These are phyloP conservation scores for Suhomyces pyralidae DNA, from an alignment of 805 yeast species.

Conservation along the genomic window DNA sequence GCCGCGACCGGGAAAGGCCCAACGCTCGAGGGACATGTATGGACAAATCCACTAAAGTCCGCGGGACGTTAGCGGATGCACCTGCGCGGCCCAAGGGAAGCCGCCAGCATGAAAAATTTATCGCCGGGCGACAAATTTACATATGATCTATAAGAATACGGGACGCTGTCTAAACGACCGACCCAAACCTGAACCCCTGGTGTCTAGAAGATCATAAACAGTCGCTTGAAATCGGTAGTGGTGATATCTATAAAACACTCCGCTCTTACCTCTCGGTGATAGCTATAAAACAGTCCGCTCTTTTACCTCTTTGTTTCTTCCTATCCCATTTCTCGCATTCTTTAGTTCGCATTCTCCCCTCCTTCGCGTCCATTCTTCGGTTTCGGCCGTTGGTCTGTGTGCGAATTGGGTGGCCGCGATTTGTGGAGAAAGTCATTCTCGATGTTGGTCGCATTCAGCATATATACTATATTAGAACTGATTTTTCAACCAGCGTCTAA, in stretches of 20 bases:
- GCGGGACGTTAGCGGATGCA: not conserved
- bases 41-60: not conserved
- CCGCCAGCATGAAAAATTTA: not conserved
- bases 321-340: not conserved
- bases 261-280: too few species aligned
- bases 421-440: not conserved
- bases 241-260: too few species aligned
- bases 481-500: not conserved
- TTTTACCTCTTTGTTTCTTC: too few species aligned
- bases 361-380: not conserved
- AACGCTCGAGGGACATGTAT: not conserved
- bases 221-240: too few species aligned
- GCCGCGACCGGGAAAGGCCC: not conserved
- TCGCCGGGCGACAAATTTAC: not conserved
- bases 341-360: not conserved
- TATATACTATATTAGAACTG: not conserved
- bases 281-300: too few species aligned
- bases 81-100: constrained; percentile 1
- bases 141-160: not conserved
- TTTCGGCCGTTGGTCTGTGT: not conserved
- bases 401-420: not conserved
- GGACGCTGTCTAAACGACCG: not conserved
- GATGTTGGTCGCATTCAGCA: not conserved
- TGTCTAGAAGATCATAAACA: too few species aligned
- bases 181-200: not conserved